phyloP scores from a whole-genome alignment of 1,139 yeast species.

The Saccharomyces hybrid region DNA sequence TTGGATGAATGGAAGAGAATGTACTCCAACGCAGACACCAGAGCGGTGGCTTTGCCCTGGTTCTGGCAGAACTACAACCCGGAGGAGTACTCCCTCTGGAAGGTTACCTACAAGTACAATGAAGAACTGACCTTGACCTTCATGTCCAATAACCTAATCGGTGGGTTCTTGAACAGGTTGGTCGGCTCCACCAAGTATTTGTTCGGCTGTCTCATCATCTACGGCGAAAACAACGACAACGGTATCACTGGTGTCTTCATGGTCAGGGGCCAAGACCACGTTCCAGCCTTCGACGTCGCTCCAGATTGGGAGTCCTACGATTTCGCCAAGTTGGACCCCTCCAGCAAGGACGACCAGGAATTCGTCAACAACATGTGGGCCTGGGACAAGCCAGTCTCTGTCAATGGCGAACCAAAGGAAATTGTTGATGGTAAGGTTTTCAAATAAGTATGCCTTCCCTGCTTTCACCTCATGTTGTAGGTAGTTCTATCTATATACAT shows the following conservation, averaged over 20 bases:
- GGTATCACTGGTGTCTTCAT: slow-evolving; percentile 94
- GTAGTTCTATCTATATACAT: background rate
- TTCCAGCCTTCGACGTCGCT: slow-evolving; percentile 94
- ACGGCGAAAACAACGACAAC: slow-evolving; percentile 97
- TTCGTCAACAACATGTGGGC: slow-evolving; percentile 73
- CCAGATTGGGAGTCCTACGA: slow-evolving; percentile 96
- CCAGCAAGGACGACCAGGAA: slow-evolving; percentile 59
- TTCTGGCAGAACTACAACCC: slow-evolving; percentile 96
- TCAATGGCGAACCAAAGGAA: slow-evolving; percentile 59
- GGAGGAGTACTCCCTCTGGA: slow-evolving; percentile 91
- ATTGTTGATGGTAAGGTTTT: slow-evolving; percentile 79
- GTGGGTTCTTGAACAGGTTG: slow-evolving; percentile 97
- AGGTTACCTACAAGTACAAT: slow-evolving; percentile 94
- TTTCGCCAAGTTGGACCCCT: slow-evolving; percentile 58
- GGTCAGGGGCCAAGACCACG: slow-evolving; percentile 88
- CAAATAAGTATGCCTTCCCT: slow-evolving; percentile 36
- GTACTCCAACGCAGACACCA: slow-evolving; percentile 96
- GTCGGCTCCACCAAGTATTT: slow-evolving; percentile 85
- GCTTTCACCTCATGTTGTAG: background rate
- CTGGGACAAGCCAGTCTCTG: slow-evolving; percentile 70
- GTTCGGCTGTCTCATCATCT: slow-evolving; percentile 90
- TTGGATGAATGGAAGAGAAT: slow-evolving; percentile 94
- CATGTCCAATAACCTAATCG: slow-evolving; percentile 97
- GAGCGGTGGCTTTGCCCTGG: slow-evolving; percentile 92
- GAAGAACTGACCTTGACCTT: slow-evolving; percentile 94